Conservation (phyloP, 1,284 basidiomycete species). For the Cutaneotrichosporon mucoides region DNA sequence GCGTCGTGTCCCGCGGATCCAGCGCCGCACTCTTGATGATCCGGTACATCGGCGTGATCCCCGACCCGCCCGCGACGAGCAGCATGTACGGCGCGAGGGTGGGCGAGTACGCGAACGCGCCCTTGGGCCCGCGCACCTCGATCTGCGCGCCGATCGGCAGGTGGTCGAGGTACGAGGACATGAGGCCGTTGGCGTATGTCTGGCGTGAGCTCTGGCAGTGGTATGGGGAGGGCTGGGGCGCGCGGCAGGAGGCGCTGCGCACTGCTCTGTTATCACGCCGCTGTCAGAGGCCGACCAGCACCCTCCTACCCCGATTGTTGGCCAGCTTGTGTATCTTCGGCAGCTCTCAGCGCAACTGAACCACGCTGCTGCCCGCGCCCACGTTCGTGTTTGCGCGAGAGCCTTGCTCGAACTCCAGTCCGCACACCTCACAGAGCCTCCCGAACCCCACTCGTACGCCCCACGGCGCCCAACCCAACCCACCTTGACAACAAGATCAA, state of each 20-base stretch:
- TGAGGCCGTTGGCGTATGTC: slow-evolving; percentile 95
- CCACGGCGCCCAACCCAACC: slow-evolving; percentile 7
- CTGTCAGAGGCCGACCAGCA: too few species aligned
- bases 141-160: slow-evolving; percentile 81
- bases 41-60: slow-evolving; percentile 97
- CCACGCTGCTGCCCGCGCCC: too few species aligned
- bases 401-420: too few species aligned
- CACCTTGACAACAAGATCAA: slow-evolving; percentile 96
- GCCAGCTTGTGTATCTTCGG: too few species aligned
- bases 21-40: slow-evolving; percentile 82
- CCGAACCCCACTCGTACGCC: neutral
- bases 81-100: slow-evolving; percentile 69
- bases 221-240: too few species aligned
- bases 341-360: too few species aligned
- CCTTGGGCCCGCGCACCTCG: slow-evolving; percentile 91
- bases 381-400: too few species aligned
- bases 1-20: slow-evolving; percentile 78
- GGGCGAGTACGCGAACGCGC: slow-evolving; percentile 77
- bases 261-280: too few species aligned
- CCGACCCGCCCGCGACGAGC: slow-evolving; percentile 92
- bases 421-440: too few species aligned
- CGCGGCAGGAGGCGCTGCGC: too few species aligned
- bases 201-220: slow-evolving; percentile 37
- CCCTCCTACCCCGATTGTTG: too few species aligned
- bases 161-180: slow-evolving; percentile 75